Evolutionary conservation across 352 stramenopile genomes (phyloP).

Genomic region (Globisporangium nagaii): DNA sequence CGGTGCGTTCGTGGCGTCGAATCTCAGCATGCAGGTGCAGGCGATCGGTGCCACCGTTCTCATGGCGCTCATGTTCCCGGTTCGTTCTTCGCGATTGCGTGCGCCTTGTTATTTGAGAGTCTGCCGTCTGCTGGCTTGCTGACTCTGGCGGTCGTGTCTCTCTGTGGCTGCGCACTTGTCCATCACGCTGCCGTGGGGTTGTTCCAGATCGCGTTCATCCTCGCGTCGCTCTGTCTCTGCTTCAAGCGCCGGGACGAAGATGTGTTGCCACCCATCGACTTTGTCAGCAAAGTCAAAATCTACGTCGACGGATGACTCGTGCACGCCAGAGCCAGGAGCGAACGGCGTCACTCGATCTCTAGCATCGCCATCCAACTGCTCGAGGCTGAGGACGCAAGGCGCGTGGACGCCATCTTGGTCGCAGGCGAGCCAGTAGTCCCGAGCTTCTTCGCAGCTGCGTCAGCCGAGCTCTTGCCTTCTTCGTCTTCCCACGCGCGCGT

Average conservation of each 20-base stretch:
- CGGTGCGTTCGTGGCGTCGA: constrained; percentile 35
- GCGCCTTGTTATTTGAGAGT: too few species aligned
- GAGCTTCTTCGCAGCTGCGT: too few species aligned
- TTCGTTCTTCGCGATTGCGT: constrained; percentile 21
- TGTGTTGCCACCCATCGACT: constrained; percentile 50
- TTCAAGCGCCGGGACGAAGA: constrained; percentile 72
- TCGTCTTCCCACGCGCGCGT: constrained; percentile 1
- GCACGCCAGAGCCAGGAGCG: not conserved
- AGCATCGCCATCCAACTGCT: not conserved
- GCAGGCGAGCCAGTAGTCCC: not conserved
- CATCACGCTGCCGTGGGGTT: too few species aligned
- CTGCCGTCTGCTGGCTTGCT: too few species aligned
- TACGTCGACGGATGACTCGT: constrained; percentile 29
- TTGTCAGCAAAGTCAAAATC: constrained; percentile 47
- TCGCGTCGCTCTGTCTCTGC: constrained; percentile 53
- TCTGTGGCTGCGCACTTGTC: not conserved
- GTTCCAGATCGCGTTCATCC: constrained; percentile 37
- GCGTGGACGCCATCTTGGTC: not conserved
- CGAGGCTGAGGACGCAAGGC: not conserved
- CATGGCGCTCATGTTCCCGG: constrained; percentile 39
- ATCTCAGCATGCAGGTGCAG: constrained; percentile 36
- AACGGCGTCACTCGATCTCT: not conserved
- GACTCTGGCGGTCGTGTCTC: not conserved
- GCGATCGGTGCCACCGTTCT: constrained; percentile 35
- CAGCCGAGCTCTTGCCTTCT: not conserved